A percentile compares a stretch with the other conserved stretches of the same genome.
Evolutionary conservation across 1,139 yeast species (phyloP).

Genomic region (Magnusiomyces tetraspermus): DNA sequence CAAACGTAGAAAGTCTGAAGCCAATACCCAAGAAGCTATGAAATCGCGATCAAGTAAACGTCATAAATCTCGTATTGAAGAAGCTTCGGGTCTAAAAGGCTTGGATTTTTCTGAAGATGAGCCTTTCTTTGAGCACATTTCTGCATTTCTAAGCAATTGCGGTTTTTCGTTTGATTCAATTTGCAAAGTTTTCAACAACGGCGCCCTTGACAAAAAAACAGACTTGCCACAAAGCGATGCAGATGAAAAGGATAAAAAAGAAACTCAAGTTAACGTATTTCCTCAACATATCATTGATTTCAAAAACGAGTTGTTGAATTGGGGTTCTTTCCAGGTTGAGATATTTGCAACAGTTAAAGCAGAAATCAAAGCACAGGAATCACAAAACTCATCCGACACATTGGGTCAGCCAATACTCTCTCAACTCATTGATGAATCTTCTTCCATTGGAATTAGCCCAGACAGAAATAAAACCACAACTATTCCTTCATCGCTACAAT

Average conservation of each 20-base stretch:
- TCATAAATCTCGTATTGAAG: constrained; percentile 26
- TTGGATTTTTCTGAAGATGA: constrained; percentile 23
- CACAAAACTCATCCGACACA: constrained; percentile 4
- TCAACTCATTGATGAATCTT: constrained; percentile 33
- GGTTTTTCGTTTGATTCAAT: constrained; percentile 21
- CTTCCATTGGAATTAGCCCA: constrained; percentile 12
- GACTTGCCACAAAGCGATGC: neutral
- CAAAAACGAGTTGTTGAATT: constrained; percentile 32
- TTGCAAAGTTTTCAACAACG: constrained; percentile 14
- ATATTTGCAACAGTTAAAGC: constrained; percentile 18
- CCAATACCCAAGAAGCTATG: neutral
- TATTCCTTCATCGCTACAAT: constrained; percentile 17
- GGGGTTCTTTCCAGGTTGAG: constrained; percentile 36
- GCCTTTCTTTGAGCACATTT: constrained; percentile 27
- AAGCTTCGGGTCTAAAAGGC: constrained; percentile 30
- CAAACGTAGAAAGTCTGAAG: neutral
- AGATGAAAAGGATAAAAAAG: neutral
- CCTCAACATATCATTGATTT: constrained; percentile 33
- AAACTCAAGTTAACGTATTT: constrained; percentile 14
- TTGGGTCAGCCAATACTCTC: constrained; percentile 26
- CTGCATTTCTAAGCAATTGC: constrained; percentile 21
- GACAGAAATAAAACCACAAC: constrained; percentile 21
- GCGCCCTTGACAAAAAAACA: neutral
- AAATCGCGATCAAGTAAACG: constrained; percentile 22
- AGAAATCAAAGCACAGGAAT: constrained; percentile 15